These are phyloP conservation scores for Kondoa malvinella DNA, from an alignment of 768 basidiomycete genomes.

Conservation along the genomic window DNA sequence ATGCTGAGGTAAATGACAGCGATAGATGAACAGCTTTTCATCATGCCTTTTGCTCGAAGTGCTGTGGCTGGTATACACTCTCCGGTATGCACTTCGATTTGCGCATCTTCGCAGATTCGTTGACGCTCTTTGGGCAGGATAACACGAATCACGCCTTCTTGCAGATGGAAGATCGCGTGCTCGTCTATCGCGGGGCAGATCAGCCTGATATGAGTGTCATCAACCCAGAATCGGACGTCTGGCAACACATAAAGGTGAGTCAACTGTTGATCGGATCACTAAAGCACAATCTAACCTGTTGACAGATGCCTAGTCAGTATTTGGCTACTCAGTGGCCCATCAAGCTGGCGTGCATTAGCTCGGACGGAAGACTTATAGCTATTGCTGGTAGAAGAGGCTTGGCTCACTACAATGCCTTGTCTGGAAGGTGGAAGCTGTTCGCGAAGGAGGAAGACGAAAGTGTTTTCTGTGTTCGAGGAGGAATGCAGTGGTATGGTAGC, in stretches of 20 bases:
- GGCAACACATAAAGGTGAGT: conserved; percentile 81
- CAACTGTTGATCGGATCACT: too few relatives aligned
- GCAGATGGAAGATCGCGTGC: conserved; percentile 81
- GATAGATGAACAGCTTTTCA: conserved; percentile 50
- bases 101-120: background rate
- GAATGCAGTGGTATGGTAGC: conserved; percentile 90
- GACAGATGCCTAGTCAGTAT: conserved; percentile 72
- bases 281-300: too few relatives aligned
- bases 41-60: conserved; percentile 84
- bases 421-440: conserved; percentile 90
- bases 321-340: conserved; percentile 85
- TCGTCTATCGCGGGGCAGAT: conserved; percentile 88
- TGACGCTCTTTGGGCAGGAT: conserved; percentile 54
- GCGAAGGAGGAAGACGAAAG: conserved; percentile 64
- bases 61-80: conserved; percentile 79
- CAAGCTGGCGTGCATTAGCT: conserved; percentile 72
- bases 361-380: conserved; percentile 77
- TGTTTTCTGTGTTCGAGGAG: conserved; percentile 71
- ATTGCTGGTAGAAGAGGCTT: conserved; percentile 80
- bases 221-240: conserved; percentile 92
- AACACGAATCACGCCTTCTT: conserved; percentile 90
- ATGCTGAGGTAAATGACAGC: too few relatives aligned
- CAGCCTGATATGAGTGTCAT: conserved; percentile 97
- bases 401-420: conserved; percentile 81
- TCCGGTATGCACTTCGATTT: conserved; percentile 43